Percentiles rank a stretch among this genome's conserved stretches.
phyloP scores from a whole-genome alignment of 768 basidiomycete species.

The Lactifluus rugatus region DNA sequence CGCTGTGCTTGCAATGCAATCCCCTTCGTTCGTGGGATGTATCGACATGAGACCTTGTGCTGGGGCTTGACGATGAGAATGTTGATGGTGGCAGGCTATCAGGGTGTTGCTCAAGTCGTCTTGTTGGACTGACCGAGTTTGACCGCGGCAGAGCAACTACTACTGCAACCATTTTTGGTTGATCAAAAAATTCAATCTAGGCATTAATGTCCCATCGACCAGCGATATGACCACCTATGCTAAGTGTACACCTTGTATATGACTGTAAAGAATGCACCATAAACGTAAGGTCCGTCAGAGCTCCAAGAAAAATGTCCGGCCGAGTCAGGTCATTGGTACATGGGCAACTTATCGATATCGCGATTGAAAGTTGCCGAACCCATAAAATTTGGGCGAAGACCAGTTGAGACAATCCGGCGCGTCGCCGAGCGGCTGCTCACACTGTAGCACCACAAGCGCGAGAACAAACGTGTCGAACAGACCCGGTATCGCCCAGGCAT shows the following conservation, averaged over 20 bases:
- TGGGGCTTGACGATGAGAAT: neutral
- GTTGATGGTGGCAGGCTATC: neutral
- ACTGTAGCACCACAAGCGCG: constrained; percentile 8
- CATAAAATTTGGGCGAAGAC: constrained; percentile 5
- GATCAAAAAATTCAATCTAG: neutral
- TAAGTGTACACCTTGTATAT: neutral
- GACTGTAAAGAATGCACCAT: neutral
- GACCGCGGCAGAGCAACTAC: neutral
- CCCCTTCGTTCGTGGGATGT: neutral
- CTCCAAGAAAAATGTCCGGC: neutral
- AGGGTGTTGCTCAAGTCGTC: neutral
- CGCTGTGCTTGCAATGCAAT: neutral
- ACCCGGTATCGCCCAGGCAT: neutral
- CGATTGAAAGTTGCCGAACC: neutral
- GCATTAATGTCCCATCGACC: constrained; percentile 7
- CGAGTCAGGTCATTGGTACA: neutral
- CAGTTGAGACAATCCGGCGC: neutral
- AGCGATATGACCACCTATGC: constrained; percentile 2
- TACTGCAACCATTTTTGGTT: neutral
- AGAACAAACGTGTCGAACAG: constrained; percentile 10
- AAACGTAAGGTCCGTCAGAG: neutral
- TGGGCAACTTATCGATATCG: neutral
- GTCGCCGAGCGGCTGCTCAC: constrained; percentile 13
- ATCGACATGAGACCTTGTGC: neutral
- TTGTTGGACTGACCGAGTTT: neutral